phyloP scores from a whole-genome alignment of 129 eudicot genomes.

The Gnaphalium uliginosum region DNA sequence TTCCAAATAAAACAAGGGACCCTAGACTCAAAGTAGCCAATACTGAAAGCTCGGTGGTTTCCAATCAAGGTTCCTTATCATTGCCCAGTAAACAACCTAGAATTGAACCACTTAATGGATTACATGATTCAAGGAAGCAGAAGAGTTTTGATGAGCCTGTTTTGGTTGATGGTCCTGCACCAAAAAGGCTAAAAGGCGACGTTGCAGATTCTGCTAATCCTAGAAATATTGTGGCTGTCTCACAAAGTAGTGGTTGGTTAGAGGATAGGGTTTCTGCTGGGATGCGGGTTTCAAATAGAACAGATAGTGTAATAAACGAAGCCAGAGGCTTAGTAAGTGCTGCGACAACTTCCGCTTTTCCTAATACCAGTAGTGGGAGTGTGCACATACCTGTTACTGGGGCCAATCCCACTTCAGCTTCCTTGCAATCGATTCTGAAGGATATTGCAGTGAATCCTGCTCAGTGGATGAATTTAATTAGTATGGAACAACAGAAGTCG shows the following conservation, averaged over 20 bases:
- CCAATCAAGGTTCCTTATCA: slow-evolving; percentile 35
- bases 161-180: slow-evolving; percentile 61
- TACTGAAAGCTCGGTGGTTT: slow-evolving; percentile 36
- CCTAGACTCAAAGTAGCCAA: slow-evolving; percentile 79
- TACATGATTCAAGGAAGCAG: slow-evolving; percentile 49
- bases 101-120: slow-evolving; percentile 39
- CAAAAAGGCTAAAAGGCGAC: slow-evolving; percentile 61
- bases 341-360: slow-evolving; percentile 24
- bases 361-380: slow-evolving; percentile 31
- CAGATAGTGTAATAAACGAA: background rate
- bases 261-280: background rate
- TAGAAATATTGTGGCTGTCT: slow-evolving; percentile 29
- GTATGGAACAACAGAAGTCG: slow-evolving; percentile 59
- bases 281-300: background rate
- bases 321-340: slow-evolving; percentile 38
- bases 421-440: slow-evolving; percentile 72
- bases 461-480: slow-evolving; percentile 66
- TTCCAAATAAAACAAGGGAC: slow-evolving; percentile 65
- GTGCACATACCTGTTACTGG: slow-evolving; percentile 41
- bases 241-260: slow-evolving; percentile 29
- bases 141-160: slow-evolving; percentile 47
- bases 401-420: slow-evolving; percentile 41
- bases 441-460: slow-evolving; percentile 87
- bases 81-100: slow-evolving; percentile 33
- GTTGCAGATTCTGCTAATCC: slow-evolving; percentile 26